Evolutionary conservation across 2,329 filamentous ascomycete genomes (phyloP), one percentile per base, ranked within the genome.

Genomic region (Chrysoporthe puriensis): DNA sequence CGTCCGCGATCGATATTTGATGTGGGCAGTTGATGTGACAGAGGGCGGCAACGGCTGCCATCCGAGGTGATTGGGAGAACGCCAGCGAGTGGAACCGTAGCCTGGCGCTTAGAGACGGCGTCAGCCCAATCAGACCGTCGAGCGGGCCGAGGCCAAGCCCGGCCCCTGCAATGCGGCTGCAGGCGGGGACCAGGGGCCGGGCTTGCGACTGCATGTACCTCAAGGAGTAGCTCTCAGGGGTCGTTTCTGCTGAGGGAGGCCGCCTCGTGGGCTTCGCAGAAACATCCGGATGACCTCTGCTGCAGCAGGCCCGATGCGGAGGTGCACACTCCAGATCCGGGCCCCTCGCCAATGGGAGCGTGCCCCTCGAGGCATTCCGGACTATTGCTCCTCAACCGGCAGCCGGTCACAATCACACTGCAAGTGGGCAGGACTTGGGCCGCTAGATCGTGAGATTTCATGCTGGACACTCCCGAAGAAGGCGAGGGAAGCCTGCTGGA

Each of bases 71-170:
- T 68, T 70, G 68, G 66, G 34, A 66, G 58, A 65, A 21, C 52
- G 57, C 46, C 62, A 59, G 52, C 68, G 54, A 68, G 66, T 64
- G 64, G 66, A 50, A 60, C 59, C 57, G 61, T 46, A 63, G 68
- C 62, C 67, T 57, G 68, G 68, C 68, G 68, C 66, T 63, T 70
- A 70, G 59, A 66, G 63, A 68, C 50, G 48, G 64, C 42, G 56
- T 52, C 57, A 16, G 52, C 26, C 68, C 68, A 70, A 70, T 68
- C 68, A 68, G 46, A 40, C 42, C 26, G 40, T 50, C 62, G 58
- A 21, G 7, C 18, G 8, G 34, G n/a, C 66, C 61, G 52, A 56
- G 65, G 68, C 58, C 59, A 65, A 56, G 60, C 14, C 43, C n/a
- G 11, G 6, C 62, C 65, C 65, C 61, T 64, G 65, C 18, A 40